A percentile compares a stretch with the other conserved stretches of the same genome.
phyloP scores from a whole-genome alignment of 2,329 filamentous ascomycete species.

The Neonectria faginata region DNA sequence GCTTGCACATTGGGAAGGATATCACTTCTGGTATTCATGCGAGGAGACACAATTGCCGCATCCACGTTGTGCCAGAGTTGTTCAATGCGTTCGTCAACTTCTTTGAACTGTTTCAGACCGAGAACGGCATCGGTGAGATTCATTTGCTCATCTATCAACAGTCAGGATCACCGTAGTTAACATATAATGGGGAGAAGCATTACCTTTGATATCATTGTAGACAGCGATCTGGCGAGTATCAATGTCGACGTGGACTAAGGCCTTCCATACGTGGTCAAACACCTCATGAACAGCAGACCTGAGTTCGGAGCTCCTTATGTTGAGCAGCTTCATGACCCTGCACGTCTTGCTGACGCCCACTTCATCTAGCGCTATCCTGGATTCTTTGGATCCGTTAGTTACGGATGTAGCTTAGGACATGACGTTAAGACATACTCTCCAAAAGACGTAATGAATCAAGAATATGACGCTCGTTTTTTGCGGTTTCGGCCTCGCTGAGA shows the following conservation, averaged over 20 bases:
- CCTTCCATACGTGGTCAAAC: slow-evolving; percentile 77
- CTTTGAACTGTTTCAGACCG: slow-evolving; percentile 69
- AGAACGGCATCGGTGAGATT: slow-evolving; percentile 65
- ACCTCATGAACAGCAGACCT: slow-evolving; percentile 74
- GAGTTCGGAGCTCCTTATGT: slow-evolving; percentile 73
- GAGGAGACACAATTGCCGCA: slow-evolving; percentile 68
- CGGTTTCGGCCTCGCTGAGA: slow-evolving; percentile 70
- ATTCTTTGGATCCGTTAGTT: slow-evolving; percentile 55
- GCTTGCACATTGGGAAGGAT: slow-evolving; percentile 55
- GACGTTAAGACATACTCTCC: slow-evolving; percentile 58
- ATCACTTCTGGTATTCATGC: slow-evolving; percentile 59
- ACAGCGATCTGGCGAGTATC: slow-evolving; percentile 68
- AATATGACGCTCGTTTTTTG: slow-evolving; percentile 65
- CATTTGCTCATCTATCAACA: slow-evolving; percentile 61
- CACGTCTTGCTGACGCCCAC: slow-evolving; percentile 72
- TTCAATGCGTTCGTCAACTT: slow-evolving; percentile 69
- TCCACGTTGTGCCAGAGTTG: slow-evolving; percentile 73
- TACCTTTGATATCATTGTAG: slow-evolving; percentile 63
- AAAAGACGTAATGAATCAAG: slow-evolving; percentile 68
- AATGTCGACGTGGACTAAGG: slow-evolving; percentile 72
- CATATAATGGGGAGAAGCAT: slow-evolving; percentile 26
- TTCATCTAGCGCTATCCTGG: slow-evolving; percentile 67
- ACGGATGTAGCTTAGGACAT: background rate
- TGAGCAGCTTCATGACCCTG: slow-evolving; percentile 73
- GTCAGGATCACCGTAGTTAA: slow-evolving; percentile 30